Conservation (phyloP, 345 rosid species). For the Eucalyptus curtisii region DNA sequence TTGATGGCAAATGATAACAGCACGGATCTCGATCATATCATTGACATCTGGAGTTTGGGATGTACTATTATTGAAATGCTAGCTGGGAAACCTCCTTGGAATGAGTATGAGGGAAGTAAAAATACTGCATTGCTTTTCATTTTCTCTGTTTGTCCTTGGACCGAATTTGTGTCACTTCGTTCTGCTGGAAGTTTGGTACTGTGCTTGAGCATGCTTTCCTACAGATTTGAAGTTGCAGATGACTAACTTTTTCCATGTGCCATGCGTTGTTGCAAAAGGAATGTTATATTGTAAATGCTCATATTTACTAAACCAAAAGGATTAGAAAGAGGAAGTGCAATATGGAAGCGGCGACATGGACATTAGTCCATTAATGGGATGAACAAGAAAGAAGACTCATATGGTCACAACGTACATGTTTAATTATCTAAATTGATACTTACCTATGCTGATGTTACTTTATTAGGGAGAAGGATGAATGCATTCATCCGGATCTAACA, state of each 20-base stretch:
- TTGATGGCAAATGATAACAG: neutral
- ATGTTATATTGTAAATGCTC: neutral
- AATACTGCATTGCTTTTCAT: neutral
- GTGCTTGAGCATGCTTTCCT: conserved; percentile 66
- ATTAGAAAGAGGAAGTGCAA: neutral
- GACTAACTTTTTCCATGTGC: neutral
- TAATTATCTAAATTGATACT: neutral
- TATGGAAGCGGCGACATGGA: too few species aligned
- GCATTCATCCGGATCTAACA: neutral
- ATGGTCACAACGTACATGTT: neutral
- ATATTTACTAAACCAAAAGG: neutral
- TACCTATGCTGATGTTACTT: neutral
- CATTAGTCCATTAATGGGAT: neutral
- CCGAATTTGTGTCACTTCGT: neutral
- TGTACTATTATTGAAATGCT: conserved; percentile 73
- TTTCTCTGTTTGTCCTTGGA: neutral
- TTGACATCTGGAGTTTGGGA: neutral
- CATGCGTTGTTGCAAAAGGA: neutral
- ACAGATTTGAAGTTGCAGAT: conserved; percentile 1
- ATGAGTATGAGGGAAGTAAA: conserved; percentile 86
- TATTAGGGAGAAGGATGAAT: neutral
- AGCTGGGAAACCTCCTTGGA: conserved; percentile 92
- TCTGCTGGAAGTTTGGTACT: neutral
- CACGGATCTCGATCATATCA: neutral
- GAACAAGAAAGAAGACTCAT: neutral